Percentiles rank a stretch among this genome's conserved stretches.
Conservation (phyloP, 257 asterid species). For the Solanum dulcamara region DNA sequence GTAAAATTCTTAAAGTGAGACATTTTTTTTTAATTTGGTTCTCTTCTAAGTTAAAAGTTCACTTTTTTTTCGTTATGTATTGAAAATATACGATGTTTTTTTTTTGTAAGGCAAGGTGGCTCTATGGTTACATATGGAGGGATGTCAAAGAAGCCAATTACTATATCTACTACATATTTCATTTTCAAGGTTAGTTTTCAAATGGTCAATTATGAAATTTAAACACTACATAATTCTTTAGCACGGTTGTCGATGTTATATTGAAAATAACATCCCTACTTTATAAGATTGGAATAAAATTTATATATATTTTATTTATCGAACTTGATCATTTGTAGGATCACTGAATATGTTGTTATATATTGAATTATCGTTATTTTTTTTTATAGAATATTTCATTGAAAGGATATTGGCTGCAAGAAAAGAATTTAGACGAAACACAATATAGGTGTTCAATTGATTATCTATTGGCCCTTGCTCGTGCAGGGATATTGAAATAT, state of each 20-base stretch:
- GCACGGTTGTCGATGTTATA: too few relatives aligned
- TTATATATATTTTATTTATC: too few relatives aligned
- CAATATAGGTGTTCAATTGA: conserved; percentile 58
- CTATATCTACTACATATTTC: conserved; percentile 65
- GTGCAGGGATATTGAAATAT: conserved; percentile 54
- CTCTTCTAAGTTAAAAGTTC: not conserved
- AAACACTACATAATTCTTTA: too few relatives aligned
- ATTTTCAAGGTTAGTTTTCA: conserved; percentile 64
- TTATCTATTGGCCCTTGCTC: conserved; percentile 51
- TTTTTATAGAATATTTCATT: conserved; percentile 66
- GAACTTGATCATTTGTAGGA: too few relatives aligned
- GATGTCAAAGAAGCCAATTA: conserved; percentile 70
- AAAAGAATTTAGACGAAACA: conserved; percentile 39
- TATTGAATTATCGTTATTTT: conserved; percentile 4
- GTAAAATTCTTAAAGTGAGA: conserved; percentile 69
- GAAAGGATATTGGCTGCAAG: conserved; percentile 88
- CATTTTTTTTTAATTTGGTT: not conserved
- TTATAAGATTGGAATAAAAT: too few relatives aligned
- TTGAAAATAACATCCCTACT: too few relatives aligned
- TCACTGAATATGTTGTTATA: too few relatives aligned
- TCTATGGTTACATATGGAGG: too few relatives aligned
- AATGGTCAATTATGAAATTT: too few relatives aligned
- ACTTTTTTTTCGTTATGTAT: too few relatives aligned
- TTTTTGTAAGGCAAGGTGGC: too few relatives aligned
- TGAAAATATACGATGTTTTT: too few relatives aligned